Evolutionary conservation across 2,329 filamentous ascomycete species (phyloP).

Genomic region (Pseudocercospora fijiensis): DNA sequence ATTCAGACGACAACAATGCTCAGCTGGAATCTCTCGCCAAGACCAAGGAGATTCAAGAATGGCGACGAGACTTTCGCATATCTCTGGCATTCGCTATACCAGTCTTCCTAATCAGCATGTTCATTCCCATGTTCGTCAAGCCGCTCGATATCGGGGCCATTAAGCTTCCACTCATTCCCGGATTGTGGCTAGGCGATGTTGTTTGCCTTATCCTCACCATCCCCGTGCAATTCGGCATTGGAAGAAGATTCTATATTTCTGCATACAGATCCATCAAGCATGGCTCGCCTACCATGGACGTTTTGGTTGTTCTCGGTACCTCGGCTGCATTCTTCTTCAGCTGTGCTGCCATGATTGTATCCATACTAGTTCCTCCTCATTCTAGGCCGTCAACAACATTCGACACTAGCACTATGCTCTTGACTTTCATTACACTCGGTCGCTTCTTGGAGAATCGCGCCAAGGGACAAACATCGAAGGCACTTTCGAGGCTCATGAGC

Average conservation of each 20-base stretch:
- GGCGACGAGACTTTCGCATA: conserved; percentile 75
- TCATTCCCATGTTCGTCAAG: conserved; percentile 82
- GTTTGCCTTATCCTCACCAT: conserved; percentile 81
- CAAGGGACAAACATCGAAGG: conserved; percentile 94
- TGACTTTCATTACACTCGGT: conserved; percentile 90
- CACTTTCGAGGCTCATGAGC: conserved; percentile 90
- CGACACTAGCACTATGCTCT: conserved; percentile 96
- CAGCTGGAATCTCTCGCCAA: conserved; percentile 95
- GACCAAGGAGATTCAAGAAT: conserved; percentile 93
- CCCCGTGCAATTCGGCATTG: conserved; percentile 94
- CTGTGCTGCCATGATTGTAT: conserved; percentile 79
- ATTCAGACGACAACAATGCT: conserved; percentile 92
- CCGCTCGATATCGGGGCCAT: conserved; percentile 73
- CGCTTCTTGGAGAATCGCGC: conserved; percentile 91
- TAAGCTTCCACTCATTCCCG: conserved; percentile 62
- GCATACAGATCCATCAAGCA: conserved; percentile 94
- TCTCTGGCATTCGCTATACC: conserved; percentile 82
- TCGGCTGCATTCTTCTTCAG: conserved; percentile 97
- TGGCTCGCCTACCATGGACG: conserved; percentile 93
- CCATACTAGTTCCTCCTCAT: conserved; percentile 72
- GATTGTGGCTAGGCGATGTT: conserved; percentile 84
- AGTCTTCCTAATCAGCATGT: conserved; percentile 89
- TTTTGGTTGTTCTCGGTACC: conserved; percentile 88
- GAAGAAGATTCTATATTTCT: conserved; percentile 87
- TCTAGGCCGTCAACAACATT: conserved; percentile 84